Percentiles rank a stretch among this genome's conserved stretches.
phyloP scores from a whole-genome alignment of 208 protist species.

The Acanthamoeba castellanii region DNA sequence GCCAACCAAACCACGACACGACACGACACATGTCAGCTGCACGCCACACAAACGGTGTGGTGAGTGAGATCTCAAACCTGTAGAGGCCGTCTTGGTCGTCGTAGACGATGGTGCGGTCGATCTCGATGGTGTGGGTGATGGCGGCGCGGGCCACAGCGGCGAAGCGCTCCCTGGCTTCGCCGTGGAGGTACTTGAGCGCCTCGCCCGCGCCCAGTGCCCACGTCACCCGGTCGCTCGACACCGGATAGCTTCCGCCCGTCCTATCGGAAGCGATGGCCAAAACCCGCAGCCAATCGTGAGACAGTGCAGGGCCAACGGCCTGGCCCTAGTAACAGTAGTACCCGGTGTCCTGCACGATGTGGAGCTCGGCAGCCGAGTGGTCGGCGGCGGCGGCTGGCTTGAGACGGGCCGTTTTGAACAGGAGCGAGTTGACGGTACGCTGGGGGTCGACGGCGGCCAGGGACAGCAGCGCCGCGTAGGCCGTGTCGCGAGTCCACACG shows the following conservation, averaged over 20 bases:
- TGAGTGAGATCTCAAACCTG: neutral
- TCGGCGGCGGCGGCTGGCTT: neutral
- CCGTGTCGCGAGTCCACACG: constrained; percentile 29
- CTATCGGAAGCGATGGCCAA: neutral
- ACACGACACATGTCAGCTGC: neutral
- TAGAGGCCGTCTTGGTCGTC: neutral
- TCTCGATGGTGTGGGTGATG: neutral
- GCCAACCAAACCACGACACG: neutral
- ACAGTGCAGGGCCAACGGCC: no score
- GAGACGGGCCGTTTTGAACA: neutral
- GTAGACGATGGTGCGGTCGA: constrained; percentile 8
- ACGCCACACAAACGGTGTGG: neutral
- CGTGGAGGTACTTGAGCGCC: neutral
- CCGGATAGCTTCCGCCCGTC: neutral
- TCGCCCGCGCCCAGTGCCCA: neutral
- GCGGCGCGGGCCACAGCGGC: neutral
- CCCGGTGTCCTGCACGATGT: constrained; percentile 47
- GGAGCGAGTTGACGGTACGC: neutral
- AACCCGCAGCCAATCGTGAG: neutral
- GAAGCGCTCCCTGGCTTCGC: neutral
- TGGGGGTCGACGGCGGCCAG: neutral
- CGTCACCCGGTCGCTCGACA: constrained; percentile 34
- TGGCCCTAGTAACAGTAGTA: neutral
- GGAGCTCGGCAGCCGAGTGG: neutral
- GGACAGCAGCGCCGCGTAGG: neutral